Evolutionary conservation across 208 protist species (phyloP).

Genomic region (Naegleria fowleri): DNA sequence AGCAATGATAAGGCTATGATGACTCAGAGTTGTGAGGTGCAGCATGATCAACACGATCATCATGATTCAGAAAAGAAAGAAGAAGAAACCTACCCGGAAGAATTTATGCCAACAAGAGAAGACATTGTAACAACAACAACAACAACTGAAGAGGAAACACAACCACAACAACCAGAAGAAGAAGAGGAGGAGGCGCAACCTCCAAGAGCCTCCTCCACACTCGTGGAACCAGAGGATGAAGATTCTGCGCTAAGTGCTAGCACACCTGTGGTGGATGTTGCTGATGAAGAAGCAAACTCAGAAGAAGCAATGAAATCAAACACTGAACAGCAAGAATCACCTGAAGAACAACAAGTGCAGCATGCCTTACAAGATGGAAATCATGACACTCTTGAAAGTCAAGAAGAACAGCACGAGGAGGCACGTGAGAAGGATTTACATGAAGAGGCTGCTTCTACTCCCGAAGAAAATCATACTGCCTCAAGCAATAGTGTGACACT

Average conservation of each 20-base stretch:
- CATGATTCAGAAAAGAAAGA: background rate
- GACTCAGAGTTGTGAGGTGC: no score
- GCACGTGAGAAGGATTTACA: background rate
- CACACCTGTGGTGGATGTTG: background rate
- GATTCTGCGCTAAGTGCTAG: background rate
- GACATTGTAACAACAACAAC: no score
- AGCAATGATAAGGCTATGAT: background rate
- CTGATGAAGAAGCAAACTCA: background rate
- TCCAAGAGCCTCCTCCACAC: no score
- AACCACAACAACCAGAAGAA: background rate
- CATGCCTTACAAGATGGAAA: background rate
- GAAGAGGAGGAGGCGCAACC: background rate
- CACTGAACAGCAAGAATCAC: no score
- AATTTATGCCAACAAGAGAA: no score
- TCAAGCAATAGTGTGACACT: no score
- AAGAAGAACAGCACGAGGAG: background rate
- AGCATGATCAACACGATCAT: no score
- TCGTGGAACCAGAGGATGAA: background rate
- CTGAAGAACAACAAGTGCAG: background rate
- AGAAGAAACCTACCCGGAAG: background rate
- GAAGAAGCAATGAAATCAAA: no score
- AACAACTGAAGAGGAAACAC: background rate
- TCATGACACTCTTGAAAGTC: background rate
- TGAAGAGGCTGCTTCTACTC: no score
- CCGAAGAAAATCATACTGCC: no score